phyloP scores from a whole-genome alignment of 352 stramenopile genomes.

The Globisporangium ultimum region DNA sequence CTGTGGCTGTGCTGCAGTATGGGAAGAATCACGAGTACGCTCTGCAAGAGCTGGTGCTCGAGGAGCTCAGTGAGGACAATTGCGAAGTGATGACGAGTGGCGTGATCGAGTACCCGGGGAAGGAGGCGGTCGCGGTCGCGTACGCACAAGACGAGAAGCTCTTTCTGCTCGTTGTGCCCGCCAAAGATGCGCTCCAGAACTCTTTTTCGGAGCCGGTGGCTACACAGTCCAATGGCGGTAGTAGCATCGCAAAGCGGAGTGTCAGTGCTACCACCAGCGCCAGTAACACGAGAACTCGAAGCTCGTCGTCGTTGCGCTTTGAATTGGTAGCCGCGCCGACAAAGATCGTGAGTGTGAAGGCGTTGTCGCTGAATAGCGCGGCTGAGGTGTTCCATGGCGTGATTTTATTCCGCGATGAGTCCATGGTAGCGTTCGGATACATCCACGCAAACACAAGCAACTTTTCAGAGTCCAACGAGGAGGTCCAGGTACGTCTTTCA shows the following conservation, averaged over 20 bases:
- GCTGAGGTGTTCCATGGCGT: conserved; percentile 49
- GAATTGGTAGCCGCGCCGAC: conserved; percentile 53
- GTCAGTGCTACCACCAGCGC: background rate
- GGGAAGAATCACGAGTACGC: conserved; percentile 24
- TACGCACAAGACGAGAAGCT: conserved; percentile 39
- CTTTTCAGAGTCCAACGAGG: background rate
- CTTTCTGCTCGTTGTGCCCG: conserved; percentile 27
- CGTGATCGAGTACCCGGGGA: conserved; percentile 34
- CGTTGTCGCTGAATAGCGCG: conserved; percentile 19
- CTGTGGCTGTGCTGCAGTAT: conserved; percentile 41
- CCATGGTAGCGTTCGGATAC: conserved; percentile 62
- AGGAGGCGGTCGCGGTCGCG: conserved; percentile 43
- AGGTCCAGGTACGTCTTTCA: background rate
- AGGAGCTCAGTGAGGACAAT: conserved; percentile 16
- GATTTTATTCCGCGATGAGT: conserved; percentile 54
- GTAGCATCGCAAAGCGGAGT: background rate
- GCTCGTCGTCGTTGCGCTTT: conserved; percentile 32
- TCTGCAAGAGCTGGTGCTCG: conserved; percentile 32
- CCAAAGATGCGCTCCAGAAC: background rate
- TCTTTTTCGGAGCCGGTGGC: background rate
- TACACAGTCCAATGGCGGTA: background rate
- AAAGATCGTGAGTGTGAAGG: conserved; percentile 43
- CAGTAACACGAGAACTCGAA: background rate
- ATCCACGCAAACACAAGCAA: conserved; percentile 27
- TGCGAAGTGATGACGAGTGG: conserved; percentile 46